Evolutionary conservation across 345 rosid genomes (phyloP).

Genomic region (Rhodamnia argentea): DNA sequence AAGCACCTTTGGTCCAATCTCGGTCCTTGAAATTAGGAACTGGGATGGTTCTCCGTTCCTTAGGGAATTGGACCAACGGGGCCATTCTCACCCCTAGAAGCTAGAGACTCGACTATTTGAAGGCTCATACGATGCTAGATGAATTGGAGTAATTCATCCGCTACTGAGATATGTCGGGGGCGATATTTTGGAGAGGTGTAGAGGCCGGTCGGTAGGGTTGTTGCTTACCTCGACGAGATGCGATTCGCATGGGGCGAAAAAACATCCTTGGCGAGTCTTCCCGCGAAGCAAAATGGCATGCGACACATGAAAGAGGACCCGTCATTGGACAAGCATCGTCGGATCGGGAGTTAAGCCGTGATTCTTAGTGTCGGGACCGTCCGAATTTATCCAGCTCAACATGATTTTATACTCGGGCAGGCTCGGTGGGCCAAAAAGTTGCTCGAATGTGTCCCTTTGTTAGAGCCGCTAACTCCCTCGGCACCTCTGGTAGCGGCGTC

Average conservation of each 20-base stretch:
- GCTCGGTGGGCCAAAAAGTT: not conserved
- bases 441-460: not conserved
- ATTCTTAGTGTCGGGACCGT: not conserved
- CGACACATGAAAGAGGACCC: too few relatives aligned
- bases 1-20: too few relatives aligned
- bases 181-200: not conserved
- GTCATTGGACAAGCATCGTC: not conserved
- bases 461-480: not conserved
- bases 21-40: too few relatives aligned
- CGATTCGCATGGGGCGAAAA: not conserved
- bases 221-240: not conserved
- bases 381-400: not conserved
- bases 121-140: too few relatives aligned
- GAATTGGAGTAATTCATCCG: too few relatives aligned
- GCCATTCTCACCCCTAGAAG: too few relatives aligned
- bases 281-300: not conserved
- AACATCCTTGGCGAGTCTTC: not conserved
- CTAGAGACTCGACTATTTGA: too few relatives aligned
- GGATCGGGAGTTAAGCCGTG: not conserved
- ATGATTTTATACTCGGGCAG: accelerated
- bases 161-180: too few relatives aligned
- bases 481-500: not conserved
- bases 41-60: too few relatives aligned
- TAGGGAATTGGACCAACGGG: too few relatives aligned
- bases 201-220: not conserved